Evolutionary conservation across 805 yeast species (phyloP).

Genomic region (Wickerhamomyces alni): DNA sequence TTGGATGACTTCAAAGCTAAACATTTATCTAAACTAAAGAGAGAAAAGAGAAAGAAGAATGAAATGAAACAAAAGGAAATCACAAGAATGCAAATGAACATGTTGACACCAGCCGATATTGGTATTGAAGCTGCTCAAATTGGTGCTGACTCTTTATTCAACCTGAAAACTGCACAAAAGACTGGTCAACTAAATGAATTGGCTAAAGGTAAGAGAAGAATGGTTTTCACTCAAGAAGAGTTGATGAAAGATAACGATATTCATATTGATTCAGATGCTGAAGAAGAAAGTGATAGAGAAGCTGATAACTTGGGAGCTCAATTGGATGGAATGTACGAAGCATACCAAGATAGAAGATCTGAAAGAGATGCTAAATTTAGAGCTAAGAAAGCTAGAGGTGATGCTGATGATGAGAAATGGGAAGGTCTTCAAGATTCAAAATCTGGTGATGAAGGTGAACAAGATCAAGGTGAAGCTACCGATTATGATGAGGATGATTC

Average conservation of each 20-base stretch:
- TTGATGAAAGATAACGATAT: constrained; percentile 50
- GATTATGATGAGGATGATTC: constrained; percentile 39
- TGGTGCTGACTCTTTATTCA: constrained; percentile 77
- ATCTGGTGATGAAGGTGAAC: constrained; percentile 23
- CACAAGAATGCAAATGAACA: constrained; percentile 89
- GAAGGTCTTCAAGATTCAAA: constrained; percentile 58
- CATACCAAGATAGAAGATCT: constrained; percentile 59
- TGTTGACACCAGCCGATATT: constrained; percentile 87
- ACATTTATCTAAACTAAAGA: constrained; percentile 60
- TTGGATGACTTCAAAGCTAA: constrained; percentile 65
- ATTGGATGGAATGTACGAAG: constrained; percentile 74
- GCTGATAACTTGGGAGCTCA: constrained; percentile 71
- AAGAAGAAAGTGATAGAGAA: constrained; percentile 41
- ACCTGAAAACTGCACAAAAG: constrained; percentile 77
- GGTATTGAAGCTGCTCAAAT: constrained; percentile 87
- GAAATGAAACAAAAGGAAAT: constrained; percentile 85
- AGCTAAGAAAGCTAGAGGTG: constrained; percentile 71
- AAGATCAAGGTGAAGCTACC: constrained; percentile 28
- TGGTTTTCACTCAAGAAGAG: constrained; percentile 53
- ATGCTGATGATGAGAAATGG: constrained; percentile 72
- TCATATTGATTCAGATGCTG: constrained; percentile 42
- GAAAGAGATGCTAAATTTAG: constrained; percentile 64
- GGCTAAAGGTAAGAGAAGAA: constrained; percentile 68
- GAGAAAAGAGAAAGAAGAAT: constrained; percentile 78
- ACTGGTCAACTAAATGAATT: constrained; percentile 74